These are phyloP conservation scores for Lasiodiplodia sp. DNA, from an alignment of 2,329 filamentous ascomycete genomes.

Conservation along the genomic window DNA sequence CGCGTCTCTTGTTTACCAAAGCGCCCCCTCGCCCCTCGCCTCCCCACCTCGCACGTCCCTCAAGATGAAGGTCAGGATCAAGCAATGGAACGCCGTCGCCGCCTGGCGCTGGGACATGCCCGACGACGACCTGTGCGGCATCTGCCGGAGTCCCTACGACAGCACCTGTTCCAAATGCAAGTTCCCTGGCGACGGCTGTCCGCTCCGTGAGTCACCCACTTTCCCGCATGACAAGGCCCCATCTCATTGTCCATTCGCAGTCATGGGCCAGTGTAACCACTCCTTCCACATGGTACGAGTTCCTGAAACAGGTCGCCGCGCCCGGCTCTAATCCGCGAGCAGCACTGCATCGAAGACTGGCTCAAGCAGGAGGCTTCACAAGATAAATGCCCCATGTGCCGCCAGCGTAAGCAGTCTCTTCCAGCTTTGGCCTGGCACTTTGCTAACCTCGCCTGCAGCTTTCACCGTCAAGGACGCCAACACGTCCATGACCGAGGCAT, in stretches of 20 bases:
- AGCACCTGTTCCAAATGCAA: conserved; percentile 98
- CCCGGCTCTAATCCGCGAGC: conserved; percentile 29
- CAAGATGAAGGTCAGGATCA: conserved; percentile 94
- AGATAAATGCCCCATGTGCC: conserved; percentile 96
- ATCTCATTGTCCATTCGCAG: conserved; percentile 56
- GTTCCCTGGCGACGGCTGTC: conserved; percentile 95
- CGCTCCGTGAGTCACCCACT: conserved; percentile 71
- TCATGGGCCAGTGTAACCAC: conserved; percentile 95
- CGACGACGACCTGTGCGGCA: conserved; percentile 96
- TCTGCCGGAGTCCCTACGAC: conserved; percentile 97
- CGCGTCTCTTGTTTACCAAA: conserved; percentile 23
- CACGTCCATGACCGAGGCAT: conserved; percentile 27
- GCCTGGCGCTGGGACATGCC: conserved; percentile 98
- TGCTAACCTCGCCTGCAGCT: conserved; percentile 38
- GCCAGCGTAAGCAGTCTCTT: conserved; percentile 73
- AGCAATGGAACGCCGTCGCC: conserved; percentile 90
- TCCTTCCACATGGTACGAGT: conserved; percentile 89
- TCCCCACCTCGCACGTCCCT: background rate
- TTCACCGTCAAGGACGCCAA: conserved; percentile 48
- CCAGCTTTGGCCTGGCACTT: background rate
- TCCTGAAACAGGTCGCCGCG: background rate
- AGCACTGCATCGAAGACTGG: conserved; percentile 98
- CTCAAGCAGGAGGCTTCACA: conserved; percentile 93
- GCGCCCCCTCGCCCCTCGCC: conserved; percentile 32
- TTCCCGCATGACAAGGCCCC: conserved; percentile 14